These are phyloP conservation scores for Ramicandelaber brevisporus DNA, from an alignment of 192 early-diverging fungal genomes.

Conservation along the genomic window DNA sequence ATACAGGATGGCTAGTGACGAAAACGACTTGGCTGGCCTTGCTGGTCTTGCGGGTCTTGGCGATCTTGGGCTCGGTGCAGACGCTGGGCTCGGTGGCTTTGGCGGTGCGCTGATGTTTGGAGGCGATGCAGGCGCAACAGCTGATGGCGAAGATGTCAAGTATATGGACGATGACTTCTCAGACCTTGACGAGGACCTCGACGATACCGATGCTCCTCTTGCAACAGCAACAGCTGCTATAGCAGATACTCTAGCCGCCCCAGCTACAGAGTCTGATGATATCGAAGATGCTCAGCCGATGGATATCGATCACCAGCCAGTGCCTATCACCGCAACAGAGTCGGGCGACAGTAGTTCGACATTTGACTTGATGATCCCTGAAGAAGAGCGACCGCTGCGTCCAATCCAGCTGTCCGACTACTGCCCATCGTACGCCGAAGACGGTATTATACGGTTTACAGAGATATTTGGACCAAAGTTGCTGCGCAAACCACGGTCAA, in stretches of 20 bases:
- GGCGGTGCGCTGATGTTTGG: too few species aligned
- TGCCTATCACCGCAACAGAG: slow-evolving; percentile 1
- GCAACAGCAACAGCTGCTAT: slow-evolving; percentile 1
- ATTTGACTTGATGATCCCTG: not conserved
- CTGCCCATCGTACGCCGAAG: not conserved
- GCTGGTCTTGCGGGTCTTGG: too few species aligned
- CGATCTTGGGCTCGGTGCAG: too few species aligned
- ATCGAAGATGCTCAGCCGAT: not conserved
- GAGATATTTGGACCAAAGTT: slow-evolving; percentile 17
- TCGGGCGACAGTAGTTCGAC: not conserved
- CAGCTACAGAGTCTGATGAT: not conserved
- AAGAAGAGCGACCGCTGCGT: not conserved
- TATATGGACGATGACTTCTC: slow-evolving; percentile 33
- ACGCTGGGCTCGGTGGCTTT: too few species aligned
- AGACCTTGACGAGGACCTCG: slow-evolving; percentile 52
- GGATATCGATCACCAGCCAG: slow-evolving; percentile 3
- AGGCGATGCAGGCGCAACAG: slow-evolving; percentile 13
- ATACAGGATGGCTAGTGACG: too few species aligned
- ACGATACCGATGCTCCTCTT: slow-evolving; percentile 22
- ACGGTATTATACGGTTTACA: slow-evolving; percentile 25
- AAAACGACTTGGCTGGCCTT: too few species aligned
- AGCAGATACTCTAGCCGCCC: not conserved
- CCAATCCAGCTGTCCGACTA: not conserved
- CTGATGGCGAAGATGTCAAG: slow-evolving; percentile 16
- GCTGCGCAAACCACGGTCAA: not conserved